Evolutionary conservation across 768 basidiomycete genomes (phyloP), one percentile per base, ranked within the genome.

Genomic region (Scleroderma citrinum): DNA sequence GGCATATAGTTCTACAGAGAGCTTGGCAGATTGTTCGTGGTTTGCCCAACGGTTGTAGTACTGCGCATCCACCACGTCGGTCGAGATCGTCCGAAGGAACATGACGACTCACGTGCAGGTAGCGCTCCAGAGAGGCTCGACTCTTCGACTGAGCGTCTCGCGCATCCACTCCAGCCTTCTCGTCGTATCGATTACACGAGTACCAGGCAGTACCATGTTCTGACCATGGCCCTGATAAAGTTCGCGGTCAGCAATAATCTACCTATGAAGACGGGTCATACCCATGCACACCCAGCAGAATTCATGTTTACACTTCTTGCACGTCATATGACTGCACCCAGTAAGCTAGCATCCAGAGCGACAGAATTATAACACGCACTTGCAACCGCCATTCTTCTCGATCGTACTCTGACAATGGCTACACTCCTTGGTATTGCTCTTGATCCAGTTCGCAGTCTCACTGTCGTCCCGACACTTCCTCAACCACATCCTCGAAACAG

Each of bases 241-340:
- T 29, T 7, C 30, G 32, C 26, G 7, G n/a, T 61, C 48, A 55
- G 54, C 10, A 40, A 17, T 16, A 23, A 17, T 24, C 24, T 16
- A 26, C 11, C 23, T 40, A 11, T 66, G 61, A 69, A 69, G 47
- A 41, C 44, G 14, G n/a, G 26, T 50, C 65, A 38, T 61, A 80
- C 88, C 95, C 93, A 97, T 96, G 71, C 96, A 99, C 35, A 99
- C 94, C 96, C 96, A 99, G 66, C 96, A 99, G 68, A 97, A 99
- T 73, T 92, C 91, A 57, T 92, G 82, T 62, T 92, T 95, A 78
- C 96, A 98, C 71, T 97, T 98, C 78, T 96, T 95, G 76, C 96
- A 98, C 17, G 95, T 98, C 95, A 99, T 99, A 68, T 99, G 96
- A 75, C 94, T 96, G 55, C 11, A 59, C 57, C 38, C 50, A 46